phyloP scores from a whole-genome alignment of 208 protist species.

The Wallacemonas rigidus region DNA sequence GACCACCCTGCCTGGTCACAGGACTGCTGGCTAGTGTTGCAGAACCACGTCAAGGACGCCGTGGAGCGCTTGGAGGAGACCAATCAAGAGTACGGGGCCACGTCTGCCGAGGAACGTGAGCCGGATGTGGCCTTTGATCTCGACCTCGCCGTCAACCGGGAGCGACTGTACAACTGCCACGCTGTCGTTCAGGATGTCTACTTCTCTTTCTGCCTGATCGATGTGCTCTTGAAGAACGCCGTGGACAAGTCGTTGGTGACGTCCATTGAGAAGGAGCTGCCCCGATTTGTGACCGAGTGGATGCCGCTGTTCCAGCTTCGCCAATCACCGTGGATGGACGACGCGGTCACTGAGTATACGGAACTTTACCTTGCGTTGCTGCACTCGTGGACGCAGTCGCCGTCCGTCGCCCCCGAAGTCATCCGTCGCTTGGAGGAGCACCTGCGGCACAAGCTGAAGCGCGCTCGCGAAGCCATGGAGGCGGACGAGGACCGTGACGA shows the following conservation, averaged over 20 bases:
- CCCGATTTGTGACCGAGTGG: conserved; percentile 57
- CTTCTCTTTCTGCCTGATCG: conserved; percentile 68
- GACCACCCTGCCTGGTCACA: conserved; percentile 55
- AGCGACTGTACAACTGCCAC: conserved; percentile 56
- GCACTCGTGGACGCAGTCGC: conserved; percentile 53
- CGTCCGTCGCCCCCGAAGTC: conserved; percentile 37
- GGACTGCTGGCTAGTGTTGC: conserved; percentile 62
- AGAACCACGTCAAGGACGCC: conserved; percentile 63
- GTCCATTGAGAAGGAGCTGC: conserved; percentile 47
- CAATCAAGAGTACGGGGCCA: conserved; percentile 3
- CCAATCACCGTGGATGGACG: conserved; percentile 24
- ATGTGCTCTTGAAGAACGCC: conserved; percentile 53
- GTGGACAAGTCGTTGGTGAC: conserved; percentile 19
- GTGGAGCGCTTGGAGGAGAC: conserved; percentile 47
- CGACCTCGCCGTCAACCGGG: conserved; percentile 24
- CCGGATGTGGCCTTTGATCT: conserved; percentile 1
- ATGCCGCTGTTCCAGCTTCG: conserved; percentile 45
- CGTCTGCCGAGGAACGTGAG: not conserved
- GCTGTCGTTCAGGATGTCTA: conserved; percentile 77
- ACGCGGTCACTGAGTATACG: conserved; percentile 61
- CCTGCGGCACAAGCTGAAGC: conserved; percentile 58
- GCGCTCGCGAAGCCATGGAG: conserved; percentile 31
- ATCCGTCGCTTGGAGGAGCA: conserved; percentile 66
- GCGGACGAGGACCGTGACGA: conserved; percentile 22
- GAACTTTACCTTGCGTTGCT: conserved; percentile 60